Base-by-base conservation (phyloP, 345 rosid species). In the Raphanus raphanistrum region DNA sequence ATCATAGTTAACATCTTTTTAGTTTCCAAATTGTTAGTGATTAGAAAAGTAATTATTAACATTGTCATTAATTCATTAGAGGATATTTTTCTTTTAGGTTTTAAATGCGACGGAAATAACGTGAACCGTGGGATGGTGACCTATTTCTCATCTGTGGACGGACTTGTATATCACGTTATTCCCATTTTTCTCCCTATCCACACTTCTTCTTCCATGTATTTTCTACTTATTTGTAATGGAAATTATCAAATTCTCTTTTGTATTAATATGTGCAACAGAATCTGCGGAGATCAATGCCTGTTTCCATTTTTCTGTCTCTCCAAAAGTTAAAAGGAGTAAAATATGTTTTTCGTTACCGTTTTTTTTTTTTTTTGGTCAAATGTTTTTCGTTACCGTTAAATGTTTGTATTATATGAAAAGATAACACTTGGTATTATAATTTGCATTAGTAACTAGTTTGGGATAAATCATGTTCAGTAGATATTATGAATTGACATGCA, bases 71-170 rank as follows among this genome's bases (percentile, higher is more conserved):
- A n/a, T n/a, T 57, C 48, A n/a, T 63, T 26, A 63, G 25, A 33
- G 52, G 65, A 62, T 69, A n/a, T 32, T 11, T 69, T 31, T 50
- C n/a, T 50, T 62, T 3, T 16, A 4, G 32, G 32, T 33, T 17
- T 32, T 32, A 68, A 72, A 48, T 6, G 2, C 67, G 77, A 78
- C 77, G 73, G 81, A 67, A 78, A 73, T 66, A 72, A 72, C 82
- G 82, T 79, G 77, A 79, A 73, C 78, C 16, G 75, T 79, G 75
- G 48, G 78, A 73, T 73, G 74, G 78, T 79, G 78, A 79, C 74
- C 17, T 73, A 68, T 67, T 60, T 52, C 74, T 79, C 68, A 73
- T 79, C 78, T 73, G 50, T 68, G n/a, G n/a, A n/a, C n/a, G 74
- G 82, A 52, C 35, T 41, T 41, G 75, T 41, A 73, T 2, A 68